Evolutionary conservation across 1,284 basidiomycete genomes (phyloP).

Genomic region (Pseudozyma flocculosa): DNA sequence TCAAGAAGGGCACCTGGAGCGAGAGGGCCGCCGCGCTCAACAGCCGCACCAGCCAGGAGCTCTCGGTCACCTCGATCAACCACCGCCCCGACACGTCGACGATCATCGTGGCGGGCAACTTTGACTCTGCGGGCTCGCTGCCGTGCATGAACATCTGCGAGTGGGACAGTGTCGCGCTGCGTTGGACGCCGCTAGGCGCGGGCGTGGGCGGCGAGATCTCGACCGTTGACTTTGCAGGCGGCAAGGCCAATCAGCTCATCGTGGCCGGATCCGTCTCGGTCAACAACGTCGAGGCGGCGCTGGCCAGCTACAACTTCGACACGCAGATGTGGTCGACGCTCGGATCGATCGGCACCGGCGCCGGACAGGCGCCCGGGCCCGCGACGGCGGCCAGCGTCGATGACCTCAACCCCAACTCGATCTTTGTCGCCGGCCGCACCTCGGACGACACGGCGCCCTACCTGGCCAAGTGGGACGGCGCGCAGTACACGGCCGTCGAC

Average conservation of each 20-base stretch:
- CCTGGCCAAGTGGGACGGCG: constrained; percentile 47
- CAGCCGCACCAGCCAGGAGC: constrained; percentile 52
- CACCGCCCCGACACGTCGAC: constrained; percentile 68
- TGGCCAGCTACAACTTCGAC: constrained; percentile 71
- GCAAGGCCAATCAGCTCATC: constrained; percentile 47
- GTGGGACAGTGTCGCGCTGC: constrained; percentile 66
- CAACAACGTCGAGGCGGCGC: constrained; percentile 67
- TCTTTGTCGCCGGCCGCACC: constrained; percentile 80
- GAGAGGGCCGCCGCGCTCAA: constrained; percentile 34
- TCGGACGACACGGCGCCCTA: constrained; percentile 35
- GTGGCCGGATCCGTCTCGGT: constrained; percentile 71
- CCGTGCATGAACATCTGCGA: constrained; percentile 78
- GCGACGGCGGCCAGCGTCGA: constrained; percentile 86
- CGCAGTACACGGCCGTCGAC: constrained; percentile 19
- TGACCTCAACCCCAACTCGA: constrained; percentile 73
- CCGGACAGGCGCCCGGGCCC: constrained; percentile 74
- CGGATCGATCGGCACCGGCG: constrained; percentile 69
- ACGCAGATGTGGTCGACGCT: constrained; percentile 66
- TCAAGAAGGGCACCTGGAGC: constrained; percentile 38
- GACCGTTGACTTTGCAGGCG: constrained; percentile 72
- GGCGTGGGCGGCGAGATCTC: constrained; percentile 81
- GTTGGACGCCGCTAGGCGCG: constrained; percentile 79
- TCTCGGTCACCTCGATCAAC: constrained; percentile 74
- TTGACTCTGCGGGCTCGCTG: constrained; percentile 74
- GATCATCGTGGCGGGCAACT: constrained; percentile 81